Conservation (phyloP, 2,329 filamentous ascomycete species). For the Tricladium varicosporioides region DNA sequence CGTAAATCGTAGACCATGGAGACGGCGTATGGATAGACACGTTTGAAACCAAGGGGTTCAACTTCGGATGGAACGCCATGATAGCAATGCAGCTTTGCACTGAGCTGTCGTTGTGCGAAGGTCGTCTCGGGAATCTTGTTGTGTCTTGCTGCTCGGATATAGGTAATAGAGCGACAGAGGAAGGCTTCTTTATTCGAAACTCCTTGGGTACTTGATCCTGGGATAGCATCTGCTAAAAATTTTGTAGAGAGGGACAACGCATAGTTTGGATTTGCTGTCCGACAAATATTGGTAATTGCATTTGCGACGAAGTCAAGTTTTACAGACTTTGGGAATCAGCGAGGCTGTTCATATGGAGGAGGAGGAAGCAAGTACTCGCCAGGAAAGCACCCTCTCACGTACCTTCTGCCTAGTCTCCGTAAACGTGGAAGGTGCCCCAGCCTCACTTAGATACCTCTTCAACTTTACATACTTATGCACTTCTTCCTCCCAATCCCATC, state of each 20-base stretch:
- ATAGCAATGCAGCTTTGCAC: conserved; percentile 68
- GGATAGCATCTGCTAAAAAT: neutral
- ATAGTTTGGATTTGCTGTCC: neutral
- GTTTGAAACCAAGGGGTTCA: conserved; percentile 17
- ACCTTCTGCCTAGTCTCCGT: neutral
- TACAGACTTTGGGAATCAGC: no score
- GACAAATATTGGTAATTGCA: no score
- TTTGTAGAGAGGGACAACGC: neutral
- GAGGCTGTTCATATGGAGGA: no score
- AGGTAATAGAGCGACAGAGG: neutral
- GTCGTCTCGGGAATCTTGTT: neutral
- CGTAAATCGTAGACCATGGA: conserved; percentile 73
- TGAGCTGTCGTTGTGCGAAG: conserved; percentile 51
- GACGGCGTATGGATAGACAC: conserved; percentile 59
- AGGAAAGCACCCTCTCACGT: neutral
- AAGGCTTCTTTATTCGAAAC: neutral
- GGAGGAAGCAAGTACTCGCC: no score
- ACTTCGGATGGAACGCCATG: conserved; percentile 59
- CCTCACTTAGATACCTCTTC: neutral
- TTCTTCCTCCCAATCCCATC: neutral
- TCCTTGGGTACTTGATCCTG: no score
- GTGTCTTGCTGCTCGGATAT: neutral
- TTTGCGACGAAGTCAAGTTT: no score
- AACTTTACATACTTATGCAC: neutral
- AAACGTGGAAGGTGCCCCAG: neutral